Evolutionary conservation across 352 stramenopile genomes (phyloP).

Genomic region (Phytopythium oedochilum): DNA sequence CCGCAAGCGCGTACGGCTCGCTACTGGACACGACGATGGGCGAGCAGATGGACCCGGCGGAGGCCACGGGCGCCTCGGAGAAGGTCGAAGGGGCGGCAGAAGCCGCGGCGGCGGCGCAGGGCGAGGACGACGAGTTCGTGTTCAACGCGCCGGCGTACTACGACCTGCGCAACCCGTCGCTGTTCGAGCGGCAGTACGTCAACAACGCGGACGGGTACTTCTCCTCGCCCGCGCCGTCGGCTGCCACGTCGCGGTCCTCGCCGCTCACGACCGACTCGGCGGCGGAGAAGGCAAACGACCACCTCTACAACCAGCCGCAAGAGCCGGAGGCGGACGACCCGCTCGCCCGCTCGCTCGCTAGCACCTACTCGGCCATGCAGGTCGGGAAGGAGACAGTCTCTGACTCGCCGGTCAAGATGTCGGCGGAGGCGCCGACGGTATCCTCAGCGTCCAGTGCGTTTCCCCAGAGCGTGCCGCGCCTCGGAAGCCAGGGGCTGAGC

Average conservation of each 20-base stretch:
- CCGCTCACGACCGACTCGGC: conserved; percentile 3
- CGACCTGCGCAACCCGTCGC: conserved; percentile 67
- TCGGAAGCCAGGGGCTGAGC: background rate
- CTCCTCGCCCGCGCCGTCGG: conserved; percentile 22
- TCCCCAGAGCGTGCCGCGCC: background rate
- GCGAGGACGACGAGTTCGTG: conserved; percentile 63
- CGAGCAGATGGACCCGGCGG: conserved; percentile 1
- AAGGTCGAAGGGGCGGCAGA: conserved; percentile 21
- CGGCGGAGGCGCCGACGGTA: background rate
- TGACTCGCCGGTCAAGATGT: background rate
- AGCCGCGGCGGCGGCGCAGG: conserved; percentile 17
- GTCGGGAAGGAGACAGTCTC: background rate
- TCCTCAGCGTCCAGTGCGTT: background rate
- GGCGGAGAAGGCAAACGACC: conserved; percentile 8
- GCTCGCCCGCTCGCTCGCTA: background rate
- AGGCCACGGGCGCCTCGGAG: conserved; percentile 12
- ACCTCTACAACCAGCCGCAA: background rate
- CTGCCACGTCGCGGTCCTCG: conserved; percentile 8
- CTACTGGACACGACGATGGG: conserved; percentile 35
- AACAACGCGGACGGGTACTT: conserved; percentile 88
- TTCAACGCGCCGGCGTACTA: conserved; percentile 84
- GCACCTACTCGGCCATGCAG: background rate
- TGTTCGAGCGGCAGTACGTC: conserved; percentile 63
- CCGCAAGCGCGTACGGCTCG: background rate
- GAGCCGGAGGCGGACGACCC: background rate